A percentile compares a stretch with the other conserved stretches of the same genome.
Evolutionary conservation across 23 red algal genomes (phyloP).

Genomic region (Agarophyton chilense): DNA sequence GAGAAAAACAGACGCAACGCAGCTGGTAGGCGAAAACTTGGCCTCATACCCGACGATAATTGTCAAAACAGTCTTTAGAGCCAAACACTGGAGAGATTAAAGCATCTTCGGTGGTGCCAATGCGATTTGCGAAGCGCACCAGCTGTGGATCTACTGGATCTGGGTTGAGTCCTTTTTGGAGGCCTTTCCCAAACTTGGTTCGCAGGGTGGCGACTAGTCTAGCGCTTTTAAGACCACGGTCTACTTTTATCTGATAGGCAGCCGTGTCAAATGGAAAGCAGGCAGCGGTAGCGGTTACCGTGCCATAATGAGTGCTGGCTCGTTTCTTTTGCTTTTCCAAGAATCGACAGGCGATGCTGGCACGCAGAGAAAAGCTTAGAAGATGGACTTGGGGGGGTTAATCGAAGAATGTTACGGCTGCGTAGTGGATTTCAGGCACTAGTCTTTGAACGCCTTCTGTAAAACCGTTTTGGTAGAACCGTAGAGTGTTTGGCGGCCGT

Average conservation of each 20-base stretch:
- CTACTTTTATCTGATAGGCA: conserved; percentile 70
- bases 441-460: conserved; percentile 74
- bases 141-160: conserved; percentile 39
- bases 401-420: background rate
- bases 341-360: conserved; percentile 81
- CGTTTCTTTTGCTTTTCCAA: conserved; percentile 38
- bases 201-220: conserved; percentile 72
- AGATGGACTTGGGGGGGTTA: conserved; percentile 45
- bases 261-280: conserved; percentile 89
- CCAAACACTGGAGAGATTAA: conserved; percentile 90
- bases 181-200: conserved; percentile 34
- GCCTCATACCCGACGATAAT: conserved; percentile 72
- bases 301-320: conserved; percentile 40
- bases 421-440: conserved; percentile 38
- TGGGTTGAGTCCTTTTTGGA: background rate
- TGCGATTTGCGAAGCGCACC: conserved; percentile 46
- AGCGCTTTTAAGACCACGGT: conserved; percentile 52
- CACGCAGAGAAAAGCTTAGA: conserved; percentile 88
- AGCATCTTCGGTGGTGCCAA: conserved; percentile 87
- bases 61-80: conserved; percentile 74
- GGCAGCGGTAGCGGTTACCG: conserved; percentile 68
- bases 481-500: conserved; percentile 38
- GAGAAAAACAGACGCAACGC: too few relatives aligned
- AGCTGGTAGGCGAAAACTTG: too few relatives aligned
- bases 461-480: conserved; percentile 87